Evolutionary conservation across 495 filamentous ascomycete genomes (phyloP), one percentile per base, ranked within the genome.

Genomic region (Aspergillus sclerotioniger): DNA sequence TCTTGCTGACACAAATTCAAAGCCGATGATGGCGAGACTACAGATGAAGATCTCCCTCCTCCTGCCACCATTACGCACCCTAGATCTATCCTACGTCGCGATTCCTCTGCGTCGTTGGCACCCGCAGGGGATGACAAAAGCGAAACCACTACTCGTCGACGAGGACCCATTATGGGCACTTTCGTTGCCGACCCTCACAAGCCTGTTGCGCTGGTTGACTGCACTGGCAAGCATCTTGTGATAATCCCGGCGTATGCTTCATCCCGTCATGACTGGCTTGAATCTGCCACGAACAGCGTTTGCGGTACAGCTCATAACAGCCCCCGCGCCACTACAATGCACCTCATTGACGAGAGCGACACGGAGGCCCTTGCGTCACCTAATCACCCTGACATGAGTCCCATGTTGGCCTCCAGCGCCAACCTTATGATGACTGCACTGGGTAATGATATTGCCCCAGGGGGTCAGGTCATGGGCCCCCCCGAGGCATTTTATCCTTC

Each of bases 11-110:
- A 44, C 53, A n/a, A n/a, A 41, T 53, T 62, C 64, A 31, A 73
- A 92, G 89, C 87, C 68, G 90, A 92, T 62, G 74, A 83, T 74
- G 89, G 90, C 53, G 90, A 91, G 61, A 92, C 90, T 37, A 93
- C 90, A 62, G 90, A 93, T 64, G 90, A 93, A 75, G 90, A 92
- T 53, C 75, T 86, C 6, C 84, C 84, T 48, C 82, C 80, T 20
- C 77, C 79, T 15, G 77, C 76, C 28, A 81, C 75, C 28, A 80
- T 82, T 48, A 80, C 77, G 16, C 78, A 80, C 50, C 80, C 82
- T 41, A 74, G 79, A 53, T 83, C 81, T 48, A 78, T 86, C 20
- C 76, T 86, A 43, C 82, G 78, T 46, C 78, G 79, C 17, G 76
- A 78, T 29, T 81, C 81, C 2, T 75, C 72, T 63, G 70, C 77